These are phyloP conservation scores for Murraya paniculata DNA, from an alignment of 345 rosid genomes.

Conservation along the genomic window DNA sequence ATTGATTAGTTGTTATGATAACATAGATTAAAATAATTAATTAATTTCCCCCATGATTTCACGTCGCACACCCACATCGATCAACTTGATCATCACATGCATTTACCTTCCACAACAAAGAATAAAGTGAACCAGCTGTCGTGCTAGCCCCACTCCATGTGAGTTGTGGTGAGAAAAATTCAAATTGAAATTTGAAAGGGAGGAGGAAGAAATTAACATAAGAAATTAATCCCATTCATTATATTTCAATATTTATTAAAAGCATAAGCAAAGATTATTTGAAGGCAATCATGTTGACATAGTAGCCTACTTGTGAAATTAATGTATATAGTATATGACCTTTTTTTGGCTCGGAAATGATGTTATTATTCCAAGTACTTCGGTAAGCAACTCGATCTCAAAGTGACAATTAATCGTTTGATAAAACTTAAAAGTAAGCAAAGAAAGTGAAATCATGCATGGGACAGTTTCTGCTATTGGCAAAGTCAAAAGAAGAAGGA, in stretches of 20 bases:
- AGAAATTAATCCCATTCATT: no score
- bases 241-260: no score
- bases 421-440: neutral
- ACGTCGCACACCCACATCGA: neutral
- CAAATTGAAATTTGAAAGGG: no score
- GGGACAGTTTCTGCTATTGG: neutral
- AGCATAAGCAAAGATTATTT: neutral
- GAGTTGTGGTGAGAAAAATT: neutral
- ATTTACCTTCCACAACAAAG: neutral
- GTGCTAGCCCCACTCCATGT: neutral
- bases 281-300: constrained; percentile 5
- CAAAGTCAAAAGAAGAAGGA: neutral
- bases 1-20: no score
- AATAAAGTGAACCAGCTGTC: neutral
- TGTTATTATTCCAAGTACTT: neutral
- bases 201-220: neutral
- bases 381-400: neutral
- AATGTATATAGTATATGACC: no score
- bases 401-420: neutral
- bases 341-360: neutral
- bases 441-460: neutral
- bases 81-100: neutral
- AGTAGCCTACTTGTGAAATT: constrained; percentile 5
- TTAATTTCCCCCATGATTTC: no score
- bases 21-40: no score